Evolutionary conservation across 257 asterid genomes (phyloP).

Genomic region (Echites panduratus): DNA sequence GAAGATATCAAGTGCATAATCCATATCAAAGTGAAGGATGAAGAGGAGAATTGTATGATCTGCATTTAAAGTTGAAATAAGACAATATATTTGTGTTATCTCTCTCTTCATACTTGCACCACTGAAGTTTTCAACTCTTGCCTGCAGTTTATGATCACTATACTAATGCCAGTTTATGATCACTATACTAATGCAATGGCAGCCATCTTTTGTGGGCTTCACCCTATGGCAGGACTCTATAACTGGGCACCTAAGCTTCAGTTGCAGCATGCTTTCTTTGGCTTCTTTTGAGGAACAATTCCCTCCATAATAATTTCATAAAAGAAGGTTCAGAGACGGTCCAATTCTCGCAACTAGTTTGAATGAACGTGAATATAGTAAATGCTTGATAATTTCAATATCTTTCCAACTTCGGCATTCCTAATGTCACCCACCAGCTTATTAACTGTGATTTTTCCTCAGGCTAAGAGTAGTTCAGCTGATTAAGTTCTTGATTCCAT

Average conservation of each 20-base stretch:
- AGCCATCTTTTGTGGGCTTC: conserved; percentile 28
- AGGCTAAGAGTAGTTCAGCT: not conserved
- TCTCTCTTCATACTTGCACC: not conserved
- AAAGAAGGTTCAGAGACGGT: conserved; percentile 16
- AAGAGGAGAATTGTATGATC: conserved; percentile 1
- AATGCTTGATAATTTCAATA: not conserved
- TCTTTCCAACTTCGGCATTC: not conserved
- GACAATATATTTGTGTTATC: conserved; percentile 12
- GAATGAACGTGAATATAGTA: not conserved
- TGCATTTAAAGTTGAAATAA: conserved; percentile 19
- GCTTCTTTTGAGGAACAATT: conserved; percentile 12
- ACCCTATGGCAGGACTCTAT: conserved; percentile 23
- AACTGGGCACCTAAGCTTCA: conserved; percentile 1
- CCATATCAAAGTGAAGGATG: not conserved
- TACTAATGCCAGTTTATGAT: conserved; percentile 8
- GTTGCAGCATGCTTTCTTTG: conserved; percentile 22
- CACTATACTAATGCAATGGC: conserved; percentile 10
- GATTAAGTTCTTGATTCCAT: not conserved
- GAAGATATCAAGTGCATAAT: not conserved
- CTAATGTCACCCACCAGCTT: not conserved
- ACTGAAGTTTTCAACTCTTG: not conserved
- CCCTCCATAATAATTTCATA: not conserved
- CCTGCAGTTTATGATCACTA: conserved; percentile 7
- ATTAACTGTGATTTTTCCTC: not conserved
- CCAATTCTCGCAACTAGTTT: conserved; percentile 13